Conservation (phyloP, 306 rosid genomes). For the Gastrolobium villosum region DNA sequence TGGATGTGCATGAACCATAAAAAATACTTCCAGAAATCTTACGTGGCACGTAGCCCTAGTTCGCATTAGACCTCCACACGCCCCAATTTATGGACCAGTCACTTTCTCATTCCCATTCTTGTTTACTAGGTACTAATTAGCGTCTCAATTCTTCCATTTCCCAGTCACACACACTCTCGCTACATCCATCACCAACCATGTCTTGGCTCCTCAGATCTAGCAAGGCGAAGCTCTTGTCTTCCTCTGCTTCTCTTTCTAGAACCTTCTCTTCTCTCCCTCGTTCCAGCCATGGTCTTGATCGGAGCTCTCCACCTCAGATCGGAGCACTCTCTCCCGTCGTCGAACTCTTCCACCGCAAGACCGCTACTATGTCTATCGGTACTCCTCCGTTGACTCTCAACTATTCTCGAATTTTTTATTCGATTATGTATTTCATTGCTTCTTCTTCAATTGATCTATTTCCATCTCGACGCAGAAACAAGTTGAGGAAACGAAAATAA, state of each 20-base stretch:
- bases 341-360: constrained; percentile 66
- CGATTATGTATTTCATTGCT: not conserved
- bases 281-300: constrained; percentile 66
- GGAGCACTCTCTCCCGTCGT: constrained; percentile 72
- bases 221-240: constrained; percentile 56
- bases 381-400: constrained; percentile 11
- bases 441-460: not conserved
- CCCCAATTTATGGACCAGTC: constrained; percentile 12
- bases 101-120: not conserved
- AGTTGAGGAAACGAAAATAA: not conserved
- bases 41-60: constrained; percentile 63
- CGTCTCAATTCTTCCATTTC: not conserved
- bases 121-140: not conserved
- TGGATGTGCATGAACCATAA: too few species aligned
- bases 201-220: constrained; percentile 80
- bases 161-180: not conserved
- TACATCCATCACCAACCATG: constrained; percentile 57
- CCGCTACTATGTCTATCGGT: constrained; percentile 65
- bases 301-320: constrained; percentile 78
- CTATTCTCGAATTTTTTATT: constrained; percentile 4
- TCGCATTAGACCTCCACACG: constrained; percentile 56
- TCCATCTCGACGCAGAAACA: not conserved
- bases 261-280: constrained; percentile 59
- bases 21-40: too few species aligned
- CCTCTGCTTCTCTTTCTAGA: constrained; percentile 57